phyloP scores from a whole-genome alignment of 306 rosid species.

The Gynostemma pentaphyllum region DNA sequence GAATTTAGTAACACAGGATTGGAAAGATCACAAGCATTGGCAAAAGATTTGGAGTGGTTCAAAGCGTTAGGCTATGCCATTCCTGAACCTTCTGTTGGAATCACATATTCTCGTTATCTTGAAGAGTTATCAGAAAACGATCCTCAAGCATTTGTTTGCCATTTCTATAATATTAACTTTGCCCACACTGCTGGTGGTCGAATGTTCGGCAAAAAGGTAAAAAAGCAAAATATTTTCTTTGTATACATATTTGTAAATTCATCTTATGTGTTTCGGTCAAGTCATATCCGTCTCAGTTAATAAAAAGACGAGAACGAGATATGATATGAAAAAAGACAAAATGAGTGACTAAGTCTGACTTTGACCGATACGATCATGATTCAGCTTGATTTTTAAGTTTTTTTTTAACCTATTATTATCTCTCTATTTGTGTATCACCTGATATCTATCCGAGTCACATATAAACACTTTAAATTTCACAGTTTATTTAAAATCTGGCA shows the following conservation, averaged over 20 bases:
- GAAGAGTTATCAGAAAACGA: slow-evolving; percentile 63
- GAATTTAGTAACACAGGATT: slow-evolving; percentile 83
- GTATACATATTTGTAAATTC: background rate
- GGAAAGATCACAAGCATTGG: slow-evolving; percentile 84
- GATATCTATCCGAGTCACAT: no score
- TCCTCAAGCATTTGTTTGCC: slow-evolving; percentile 90
- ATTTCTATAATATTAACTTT: slow-evolving; percentile 84
- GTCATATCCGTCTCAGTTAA: no score
- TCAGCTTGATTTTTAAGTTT: no score
- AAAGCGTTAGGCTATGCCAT: slow-evolving; percentile 73
- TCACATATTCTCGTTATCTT: slow-evolving; percentile 56
- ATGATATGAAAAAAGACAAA: no score
- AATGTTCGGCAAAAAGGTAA: slow-evolving; percentile 88
- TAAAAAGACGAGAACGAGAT: no score
- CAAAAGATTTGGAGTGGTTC: slow-evolving; percentile 88
- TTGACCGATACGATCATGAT: no score
- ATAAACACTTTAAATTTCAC: no score
- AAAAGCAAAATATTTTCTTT: background rate
- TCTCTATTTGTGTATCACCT: no score
- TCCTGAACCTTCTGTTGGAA: slow-evolving; percentile 86
- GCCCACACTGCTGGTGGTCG: slow-evolving; percentile 98
- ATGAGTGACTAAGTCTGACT: no score
- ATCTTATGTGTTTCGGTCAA: background rate
- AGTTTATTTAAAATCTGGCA: no score
- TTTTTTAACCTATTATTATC: no score